A percentile compares a stretch with the other conserved stretches of the same genome.
Conservation (phyloP, 2,329 filamentous ascomycete genomes). For the Calonectria pteridis region DNA sequence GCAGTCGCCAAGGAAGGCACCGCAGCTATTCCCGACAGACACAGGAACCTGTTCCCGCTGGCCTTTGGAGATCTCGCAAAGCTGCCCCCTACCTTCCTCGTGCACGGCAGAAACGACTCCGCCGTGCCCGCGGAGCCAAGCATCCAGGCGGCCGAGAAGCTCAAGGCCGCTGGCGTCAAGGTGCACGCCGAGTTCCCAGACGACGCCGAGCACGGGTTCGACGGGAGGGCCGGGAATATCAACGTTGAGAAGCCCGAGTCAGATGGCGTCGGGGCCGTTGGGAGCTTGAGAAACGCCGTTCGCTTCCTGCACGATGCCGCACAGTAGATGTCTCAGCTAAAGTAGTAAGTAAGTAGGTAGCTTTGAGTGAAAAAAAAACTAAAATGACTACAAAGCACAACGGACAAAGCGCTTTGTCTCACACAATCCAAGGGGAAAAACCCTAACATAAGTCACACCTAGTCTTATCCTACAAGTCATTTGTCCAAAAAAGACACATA, state of each 20-base stretch:
- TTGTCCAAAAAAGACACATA: background rate
- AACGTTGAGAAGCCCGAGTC: conserved; percentile 30
- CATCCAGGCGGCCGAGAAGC: conserved; percentile 32
- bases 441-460: too few relatives aligned
- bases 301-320: conserved; percentile 27
- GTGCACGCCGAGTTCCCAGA: conserved; percentile 32
- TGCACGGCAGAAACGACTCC: conserved; percentile 38
- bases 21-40: conserved; percentile 24
- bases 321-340: background rate
- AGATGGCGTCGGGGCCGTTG: background rate
- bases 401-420: too few relatives aligned
- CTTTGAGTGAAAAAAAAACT: too few relatives aligned
- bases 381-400: background rate
- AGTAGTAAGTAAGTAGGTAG: too few relatives aligned
- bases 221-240: conserved; percentile 23
- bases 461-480: background rate
- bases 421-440: background rate
- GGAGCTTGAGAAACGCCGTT: conserved; percentile 32
- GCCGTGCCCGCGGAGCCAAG: conserved; percentile 36
- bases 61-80: conserved; percentile 22
- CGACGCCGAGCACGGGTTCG: conserved; percentile 39
- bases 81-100: conserved; percentile 33
- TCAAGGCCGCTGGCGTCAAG: conserved; percentile 22
- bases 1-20: conserved; percentile 25
- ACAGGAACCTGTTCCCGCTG: conserved; percentile 32